Base-by-base conservation (phyloP, 2,329 filamentous ascomycete genomes). In the Aspergillus sp. region DNA sequence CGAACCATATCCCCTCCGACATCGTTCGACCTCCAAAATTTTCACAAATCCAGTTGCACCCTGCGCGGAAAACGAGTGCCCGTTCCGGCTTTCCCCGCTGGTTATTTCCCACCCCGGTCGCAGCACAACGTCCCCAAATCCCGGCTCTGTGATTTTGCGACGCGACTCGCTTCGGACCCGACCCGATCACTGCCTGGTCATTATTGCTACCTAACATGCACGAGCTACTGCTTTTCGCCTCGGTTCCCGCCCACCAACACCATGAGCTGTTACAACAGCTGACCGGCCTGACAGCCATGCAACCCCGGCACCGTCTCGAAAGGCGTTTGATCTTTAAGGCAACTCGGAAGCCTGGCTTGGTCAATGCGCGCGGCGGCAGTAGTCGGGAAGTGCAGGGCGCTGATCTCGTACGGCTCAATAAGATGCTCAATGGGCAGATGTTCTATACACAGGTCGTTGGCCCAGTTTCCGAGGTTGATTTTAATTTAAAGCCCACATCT, bases 201-300 rank as follows among this genome's bases (percentile, higher is more conserved):
- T 61, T 45, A 64, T 61, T 45, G 39, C 44, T 48, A 30, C 39
- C 24, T 37, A 44, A 40, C 58, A 87, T 87, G 85, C 84, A 87
- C 72, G 85, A 87, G 75, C 78, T 86, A 64, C 75, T 85, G 48
- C 79, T 88, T 46, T 86, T 83, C 73, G 84, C 82, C 65, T 81
- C 84, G 66, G 79, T 88, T 56, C 79, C 84, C 9, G 70, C 74
- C 34, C 72, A 79, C 40, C 83, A 85, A 66, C 83, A 86, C 75
- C 76, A 82, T 68, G 84, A 85, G 70, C 78, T 86, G 17, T 75
- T 87, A 54, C 82, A 84, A 67, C 83, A 88, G 65, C 77, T 88
- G 47, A 81, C 84, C 40, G 86, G 85, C 52, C 73, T 86, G 55
- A 81, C 84, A 50, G 83, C 82, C 64, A 84, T 85, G 79, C 85